These are phyloP conservation scores for Aspergillus sp. DNA, from an alignment of 2,329 filamentous ascomycete genomes.

Conservation along the genomic window DNA sequence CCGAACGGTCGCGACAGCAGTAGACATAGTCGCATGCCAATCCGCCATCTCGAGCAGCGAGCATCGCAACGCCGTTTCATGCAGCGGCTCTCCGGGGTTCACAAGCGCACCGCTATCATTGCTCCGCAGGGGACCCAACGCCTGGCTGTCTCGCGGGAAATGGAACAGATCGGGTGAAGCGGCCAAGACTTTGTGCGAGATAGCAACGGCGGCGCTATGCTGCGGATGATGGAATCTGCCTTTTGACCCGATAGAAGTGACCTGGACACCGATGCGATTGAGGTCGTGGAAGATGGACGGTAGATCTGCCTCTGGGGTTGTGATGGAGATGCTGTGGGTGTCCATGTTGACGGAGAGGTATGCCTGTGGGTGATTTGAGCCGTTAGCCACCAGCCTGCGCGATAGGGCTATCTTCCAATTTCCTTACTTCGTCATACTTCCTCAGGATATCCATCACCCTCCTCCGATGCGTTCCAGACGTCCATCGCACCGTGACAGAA, in stretches of 20 bases:
- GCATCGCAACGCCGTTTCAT: background rate
- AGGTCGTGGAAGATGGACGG: background rate
- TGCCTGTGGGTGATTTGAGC: background rate
- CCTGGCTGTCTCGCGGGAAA: background rate
- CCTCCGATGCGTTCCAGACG: background rate
- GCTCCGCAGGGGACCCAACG: background rate
- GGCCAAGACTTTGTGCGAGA: background rate
- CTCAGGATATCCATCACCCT: background rate
- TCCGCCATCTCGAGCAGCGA: background rate
- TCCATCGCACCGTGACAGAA: background rate
- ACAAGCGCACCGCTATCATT: background rate
- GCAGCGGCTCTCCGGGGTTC: background rate
- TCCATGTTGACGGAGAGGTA: background rate
- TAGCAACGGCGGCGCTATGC: background rate
- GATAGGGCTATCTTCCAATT: no score
- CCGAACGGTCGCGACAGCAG: background rate
- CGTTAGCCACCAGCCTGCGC: background rate
- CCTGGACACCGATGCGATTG: background rate
- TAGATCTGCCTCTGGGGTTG: background rate
- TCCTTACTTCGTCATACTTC: background rate
- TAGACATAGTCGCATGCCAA: background rate
- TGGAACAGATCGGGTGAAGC: background rate
- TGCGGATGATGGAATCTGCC: background rate
- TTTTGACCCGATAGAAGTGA: background rate
- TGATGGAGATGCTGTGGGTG: background rate